A percentile compares a stretch with the other conserved stretches of the same genome.
phyloP scores from a whole-genome alignment of 1,284 basidiomycete species.

The Fomes fomentarius region DNA sequence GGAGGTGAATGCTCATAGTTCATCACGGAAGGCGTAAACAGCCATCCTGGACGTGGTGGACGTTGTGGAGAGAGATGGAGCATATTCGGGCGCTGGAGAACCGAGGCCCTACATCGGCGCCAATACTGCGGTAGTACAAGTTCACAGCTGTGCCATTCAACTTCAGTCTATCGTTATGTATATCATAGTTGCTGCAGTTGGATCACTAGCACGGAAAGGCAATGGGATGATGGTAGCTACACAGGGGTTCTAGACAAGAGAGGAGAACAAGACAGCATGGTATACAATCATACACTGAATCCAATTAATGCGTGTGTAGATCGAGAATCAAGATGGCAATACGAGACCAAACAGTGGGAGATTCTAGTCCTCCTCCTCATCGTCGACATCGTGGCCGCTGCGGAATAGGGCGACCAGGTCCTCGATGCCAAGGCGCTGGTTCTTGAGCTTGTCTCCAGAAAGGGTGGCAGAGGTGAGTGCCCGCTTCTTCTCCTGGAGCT shows the following conservation, averaged over 20 bases:
- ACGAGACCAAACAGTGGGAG: background rate
- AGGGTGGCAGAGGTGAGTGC: conserved; percentile 84
- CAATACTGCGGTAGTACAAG: background rate
- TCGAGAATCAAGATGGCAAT: background rate
- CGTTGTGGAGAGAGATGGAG: conserved; percentile 3
- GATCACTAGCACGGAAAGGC: too few species aligned
- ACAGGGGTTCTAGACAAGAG: too few species aligned
- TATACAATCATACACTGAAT: conserved; percentile 1
- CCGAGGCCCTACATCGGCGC: background rate
- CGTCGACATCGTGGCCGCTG: conserved; percentile 57
- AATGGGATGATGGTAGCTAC: background rate
- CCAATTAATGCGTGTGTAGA: background rate
- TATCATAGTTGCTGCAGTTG: too few species aligned
- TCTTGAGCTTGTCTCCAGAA: conserved; percentile 87
- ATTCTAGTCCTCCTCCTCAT: conserved; percentile 3
- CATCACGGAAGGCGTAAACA: conserved; percentile 6
- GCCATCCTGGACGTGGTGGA: conserved; percentile 13
- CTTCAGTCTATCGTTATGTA: too few species aligned
- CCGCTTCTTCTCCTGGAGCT: conserved; percentile 89
- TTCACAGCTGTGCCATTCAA: too few species aligned
- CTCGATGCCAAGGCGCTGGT: conserved; percentile 81
- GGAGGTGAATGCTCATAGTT: conserved; percentile 3
- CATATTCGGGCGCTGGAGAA: background rate
- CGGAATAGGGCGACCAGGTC: conserved; percentile 84
- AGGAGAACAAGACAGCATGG: background rate